Base-by-base conservation (phyloP, 2,329 filamentous ascomycete species). In the Hymenoscyphus occultus region DNA sequence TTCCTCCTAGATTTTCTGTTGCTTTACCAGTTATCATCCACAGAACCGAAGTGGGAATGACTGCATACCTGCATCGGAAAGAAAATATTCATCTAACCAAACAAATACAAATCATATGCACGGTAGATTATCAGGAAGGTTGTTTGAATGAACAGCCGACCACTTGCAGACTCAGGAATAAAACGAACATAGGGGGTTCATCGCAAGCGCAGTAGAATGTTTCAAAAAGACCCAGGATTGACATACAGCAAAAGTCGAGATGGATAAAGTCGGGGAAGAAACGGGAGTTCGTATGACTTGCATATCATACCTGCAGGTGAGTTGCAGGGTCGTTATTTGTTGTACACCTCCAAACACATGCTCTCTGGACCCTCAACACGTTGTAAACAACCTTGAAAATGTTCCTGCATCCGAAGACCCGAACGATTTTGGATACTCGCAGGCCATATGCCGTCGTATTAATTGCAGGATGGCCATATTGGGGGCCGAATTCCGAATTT, bases 241-340 rank as follows among this genome's bases (percentile, higher is more conserved):
- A 54, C 58, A 62, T 54, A 16, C 56, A 61, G 65, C 42, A 66
- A 51, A 62, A 63, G 31, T 64, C 60, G n/a, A 10, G 39, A 22
- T 42, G 67, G 67, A 64, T 68, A 67, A 67, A 65, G 62, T 40
- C 63, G 59, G 63, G 51, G 59, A 59, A 59, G 31, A 28, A 59
- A 31, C 51, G 63, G 63, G 28, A 61, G 45, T 28, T 51, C 19
- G 63, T 61, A 64, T 64, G 63, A 64, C 63, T 64, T 67, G 64
- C 62, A 70, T 63, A 68, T 67, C 5, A 6, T 35, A 64, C 65
- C 68, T 68, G 69, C 69, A 70, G 64, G 62, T 59, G 61, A 31
- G n/a, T 31, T 58, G 59, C 54, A 51, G 59, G 28, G 56, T 58
- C 13, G 58, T n/a, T 54, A 22, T 42, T 56, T 45, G 60, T 28